Base-by-base conservation (phyloP, 2,329 filamentous ascomycete genomes). In the Epichloe amarillans region DNA sequence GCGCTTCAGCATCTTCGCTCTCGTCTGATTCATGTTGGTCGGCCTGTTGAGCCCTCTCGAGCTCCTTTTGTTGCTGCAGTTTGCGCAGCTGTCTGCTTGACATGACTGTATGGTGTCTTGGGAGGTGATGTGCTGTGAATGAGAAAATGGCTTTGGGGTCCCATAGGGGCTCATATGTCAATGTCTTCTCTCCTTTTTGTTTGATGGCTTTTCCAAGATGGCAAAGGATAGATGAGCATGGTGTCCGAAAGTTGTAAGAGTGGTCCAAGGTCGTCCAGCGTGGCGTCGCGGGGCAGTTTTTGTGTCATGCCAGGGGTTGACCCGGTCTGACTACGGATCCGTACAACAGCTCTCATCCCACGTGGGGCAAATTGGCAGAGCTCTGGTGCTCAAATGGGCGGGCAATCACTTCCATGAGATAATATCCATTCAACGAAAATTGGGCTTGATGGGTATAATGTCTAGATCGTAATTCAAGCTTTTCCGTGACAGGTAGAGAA, bases 31-130 rank as follows among this genome's bases (percentile, higher is more conserved):
- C 54, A 7, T 55, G 49, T 3, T 48, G 53, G 1, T 33, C 35
- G 3, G 48, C 35, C 8, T 55, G 50, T 7, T 57, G 60, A 0
- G 56, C 53, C 44, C 60, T 56, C 46, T 70, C 66, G 15, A 73
- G 63, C 58, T 76, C 72, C 46, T 69, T 67, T 62, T 75, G 72
- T 61, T 74, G 69, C 52, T 73, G 73, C 37, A 77, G 64, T 62
- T 73, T 77, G 44, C 74, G 72, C 42, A 77, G 61, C 55, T 77
- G 74, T 45, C 74, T 65, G 51, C 66, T 75, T 19, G 74, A 76
- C 74, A 77, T 77, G 39, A 42, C 15, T 17, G 12, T 48, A 30
- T 14, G 39, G 17, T n/a, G 14, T 42, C 8, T 17, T 19, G 4
- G 12, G 3, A 14, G 11, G 11, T 30, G n/a, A 17, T 33, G 17